phyloP scores from a whole-genome alignment of 2,329 filamentous ascomycete genomes.

The Eutypella sp. region DNA sequence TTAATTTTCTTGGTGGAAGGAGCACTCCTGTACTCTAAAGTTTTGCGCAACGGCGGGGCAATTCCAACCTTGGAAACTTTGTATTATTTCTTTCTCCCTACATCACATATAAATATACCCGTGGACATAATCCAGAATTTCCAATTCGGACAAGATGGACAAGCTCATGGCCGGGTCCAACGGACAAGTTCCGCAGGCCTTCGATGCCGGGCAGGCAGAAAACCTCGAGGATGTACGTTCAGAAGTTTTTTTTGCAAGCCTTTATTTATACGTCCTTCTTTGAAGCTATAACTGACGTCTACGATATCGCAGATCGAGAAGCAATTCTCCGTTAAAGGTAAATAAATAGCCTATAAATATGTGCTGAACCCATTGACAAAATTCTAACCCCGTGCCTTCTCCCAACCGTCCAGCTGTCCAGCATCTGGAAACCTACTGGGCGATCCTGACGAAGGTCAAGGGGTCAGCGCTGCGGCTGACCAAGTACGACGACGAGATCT shows the following conservation, averaged over 20 bases:
- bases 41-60: background rate
- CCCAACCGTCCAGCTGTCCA: slow-evolving; percentile 61
- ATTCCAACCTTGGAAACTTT: too few species aligned
- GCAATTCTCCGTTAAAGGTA: slow-evolving; percentile 96
- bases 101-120: too few species aligned
- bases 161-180: background rate
- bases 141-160: too few species aligned
- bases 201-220: slow-evolving; percentile 39
- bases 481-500: slow-evolving; percentile 92
- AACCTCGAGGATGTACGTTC: slow-evolving; percentile 29
- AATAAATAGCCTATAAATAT: slow-evolving; percentile 2
- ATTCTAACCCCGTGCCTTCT: background rate
- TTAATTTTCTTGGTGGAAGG: too few species aligned
- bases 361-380: slow-evolving; percentile 12
- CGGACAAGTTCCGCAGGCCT: slow-evolving; percentile 37
- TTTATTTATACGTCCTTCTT: background rate
- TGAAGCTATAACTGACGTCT: background rate
- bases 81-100: background rate
- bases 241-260: too few species aligned
- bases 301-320: slow-evolving; percentile 74
- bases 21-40: too few species aligned
- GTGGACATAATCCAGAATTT: too few species aligned
- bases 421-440: slow-evolving; percentile 96
- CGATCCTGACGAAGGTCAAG: slow-evolving; percentile 83
- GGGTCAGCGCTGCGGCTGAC: slow-evolving; percentile 88